Percentiles rank a stretch among this genome's conserved stretches.
Evolutionary conservation across 257 asterid species (phyloP).

Genomic region (Gentiana dahurica): DNA sequence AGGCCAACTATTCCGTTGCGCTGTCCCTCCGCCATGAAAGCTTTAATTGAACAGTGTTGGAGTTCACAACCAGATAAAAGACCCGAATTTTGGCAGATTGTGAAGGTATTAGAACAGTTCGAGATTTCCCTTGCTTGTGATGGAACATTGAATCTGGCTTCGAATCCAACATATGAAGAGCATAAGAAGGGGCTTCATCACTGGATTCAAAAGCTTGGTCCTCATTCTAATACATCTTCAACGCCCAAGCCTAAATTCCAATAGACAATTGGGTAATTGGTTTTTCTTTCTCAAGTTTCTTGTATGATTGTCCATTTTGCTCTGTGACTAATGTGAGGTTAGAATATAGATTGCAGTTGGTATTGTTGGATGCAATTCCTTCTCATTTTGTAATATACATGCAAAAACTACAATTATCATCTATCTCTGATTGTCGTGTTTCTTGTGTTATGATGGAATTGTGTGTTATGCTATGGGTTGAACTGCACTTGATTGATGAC

Average conservation of each 20-base stretch:
- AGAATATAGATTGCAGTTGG: too few species aligned
- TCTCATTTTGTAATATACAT: too few species aligned
- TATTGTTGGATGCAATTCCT: too few species aligned
- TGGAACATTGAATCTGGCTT: slow-evolving; percentile 24
- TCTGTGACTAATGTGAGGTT: too few species aligned
- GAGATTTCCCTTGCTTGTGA: slow-evolving; percentile 18
- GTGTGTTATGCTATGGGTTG: too few species aligned
- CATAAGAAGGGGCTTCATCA: slow-evolving; percentile 56
- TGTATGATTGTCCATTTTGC: too few species aligned
- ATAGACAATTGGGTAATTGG: slow-evolving; percentile 25
- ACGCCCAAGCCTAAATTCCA: slow-evolving; percentile 44
- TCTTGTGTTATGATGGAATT: too few species aligned
- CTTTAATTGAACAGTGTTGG: slow-evolving; percentile 40
- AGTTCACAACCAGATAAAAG: slow-evolving; percentile 30
- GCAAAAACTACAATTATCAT: too few species aligned
- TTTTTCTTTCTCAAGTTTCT: too few species aligned
- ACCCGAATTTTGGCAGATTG: slow-evolving; percentile 42
- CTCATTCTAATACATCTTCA: slow-evolving; percentile 21
- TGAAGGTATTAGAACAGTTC: slow-evolving; percentile 30
- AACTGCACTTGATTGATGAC: too few species aligned
- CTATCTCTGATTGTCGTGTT: too few species aligned
- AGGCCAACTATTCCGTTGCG: slow-evolving; percentile 24
- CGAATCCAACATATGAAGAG: slow-evolving; percentile 13
- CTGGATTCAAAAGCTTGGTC: slow-evolving; percentile 61
- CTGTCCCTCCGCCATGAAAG: slow-evolving; percentile 27